Base-by-base conservation (phyloP, 495 filamentous ascomycete genomes). In the Lophiotrema nucula region DNA sequence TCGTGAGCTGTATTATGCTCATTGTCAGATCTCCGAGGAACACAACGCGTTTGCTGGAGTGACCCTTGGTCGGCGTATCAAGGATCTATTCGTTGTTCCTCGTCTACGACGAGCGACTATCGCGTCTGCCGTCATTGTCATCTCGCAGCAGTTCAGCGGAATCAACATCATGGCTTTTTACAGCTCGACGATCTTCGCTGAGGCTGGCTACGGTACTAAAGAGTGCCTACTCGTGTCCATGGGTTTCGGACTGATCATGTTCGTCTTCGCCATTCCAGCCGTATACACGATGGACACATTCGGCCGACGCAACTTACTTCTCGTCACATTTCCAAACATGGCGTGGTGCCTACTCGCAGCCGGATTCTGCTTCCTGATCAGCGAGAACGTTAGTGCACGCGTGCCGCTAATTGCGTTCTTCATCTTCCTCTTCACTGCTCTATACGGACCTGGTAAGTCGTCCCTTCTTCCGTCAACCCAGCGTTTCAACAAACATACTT, bases 321-420 rank as follows among this genome's bases (percentile, higher is more conserved):
- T 67, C 13, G 23, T 62, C 16, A 69, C 66, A 23, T 58, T 69
- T 33, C 68, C 68, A 13, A 38, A 53, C 19, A 59, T 69, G 53
- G 59, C 56, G 0, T 38, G 56, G 48, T 8, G 8, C 31, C 31
- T 67, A 35, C 53, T 70, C 5, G 57, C 51, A 0, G 58, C 64
- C 16, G 60, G 66, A 21, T 22, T 67, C 25, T 53, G 58, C 41
- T 67, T 62, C 50, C 24, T 60, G 12, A 65, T 68, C 22, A 19
- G 59, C 31, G 16, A 48, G 8, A 13, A 21, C 24, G 24, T 50
- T 51, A 11, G 42, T 42, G 45, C 51, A 19, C 43, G 45, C 1
- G 58, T 66, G 4, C 44, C 47, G n/a, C 39, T 57, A 11, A 35
- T 55, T 19, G 41, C 23, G 1, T 23, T 55, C 52, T 46, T 45